Evolutionary conservation across 306 rosid species (phyloP).

Genomic region (Psophocarpus tetragonolobus): DNA sequence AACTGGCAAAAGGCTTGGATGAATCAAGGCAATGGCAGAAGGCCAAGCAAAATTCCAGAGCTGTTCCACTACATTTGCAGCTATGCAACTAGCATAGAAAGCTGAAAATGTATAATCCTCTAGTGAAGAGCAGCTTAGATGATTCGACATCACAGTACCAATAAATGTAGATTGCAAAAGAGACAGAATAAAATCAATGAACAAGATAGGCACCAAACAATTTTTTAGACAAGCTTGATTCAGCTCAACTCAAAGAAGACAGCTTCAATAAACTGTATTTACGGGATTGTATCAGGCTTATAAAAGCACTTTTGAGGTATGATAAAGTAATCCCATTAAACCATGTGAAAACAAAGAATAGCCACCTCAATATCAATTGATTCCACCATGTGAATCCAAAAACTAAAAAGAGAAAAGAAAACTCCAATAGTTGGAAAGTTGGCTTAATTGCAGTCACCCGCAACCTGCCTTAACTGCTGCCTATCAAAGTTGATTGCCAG

Average conservation of each 20-base stretch:
- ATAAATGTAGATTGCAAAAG: constrained; percentile 10
- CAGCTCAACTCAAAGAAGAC: background rate
- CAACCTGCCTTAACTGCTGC: background rate
- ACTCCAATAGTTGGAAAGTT: too few species aligned
- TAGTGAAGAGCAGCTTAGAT: constrained; percentile 40
- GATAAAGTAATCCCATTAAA: background rate
- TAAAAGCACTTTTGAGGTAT: background rate
- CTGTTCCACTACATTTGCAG: constrained; percentile 94
- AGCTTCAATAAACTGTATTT: constrained; percentile 10
- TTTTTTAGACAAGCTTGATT: background rate
- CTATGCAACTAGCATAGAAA: constrained; percentile 80
- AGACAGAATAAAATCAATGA: constrained; percentile 16
- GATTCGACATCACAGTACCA: constrained; percentile 17
- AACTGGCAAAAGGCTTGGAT: constrained; percentile 95
- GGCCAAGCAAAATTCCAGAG: constrained; percentile 99
- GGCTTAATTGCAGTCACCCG: background rate
- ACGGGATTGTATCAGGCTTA: background rate
- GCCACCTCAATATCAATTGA: constrained; percentile 2
- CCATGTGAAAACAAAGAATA: background rate
- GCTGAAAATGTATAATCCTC: constrained; percentile 57
- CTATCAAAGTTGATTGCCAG: background rate
- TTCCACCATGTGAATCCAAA: too few species aligned
- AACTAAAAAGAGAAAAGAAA: too few species aligned
- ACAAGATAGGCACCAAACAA: constrained; percentile 28
- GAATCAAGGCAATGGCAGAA: constrained; percentile 90